phyloP scores from a whole-genome alignment of 2,329 filamentous ascomycete genomes.

The Phoma sp. region DNA sequence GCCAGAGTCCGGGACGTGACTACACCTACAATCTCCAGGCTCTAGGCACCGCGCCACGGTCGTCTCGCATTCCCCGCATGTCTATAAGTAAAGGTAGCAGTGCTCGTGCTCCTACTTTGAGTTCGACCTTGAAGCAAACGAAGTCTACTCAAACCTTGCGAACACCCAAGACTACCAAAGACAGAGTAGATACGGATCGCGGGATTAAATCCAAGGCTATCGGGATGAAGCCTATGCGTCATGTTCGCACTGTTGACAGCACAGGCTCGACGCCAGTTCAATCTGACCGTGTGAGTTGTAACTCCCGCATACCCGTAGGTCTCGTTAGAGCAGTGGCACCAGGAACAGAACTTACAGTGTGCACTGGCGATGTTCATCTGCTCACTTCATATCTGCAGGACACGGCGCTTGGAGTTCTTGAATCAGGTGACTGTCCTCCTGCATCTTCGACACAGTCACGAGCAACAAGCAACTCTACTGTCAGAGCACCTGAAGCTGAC shows the following conservation, averaged over 20 bases:
- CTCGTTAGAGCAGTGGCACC: background rate
- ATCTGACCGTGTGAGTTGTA: background rate
- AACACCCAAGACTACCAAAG: background rate
- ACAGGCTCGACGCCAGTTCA: conserved; percentile 28
- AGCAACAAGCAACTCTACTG: conserved; percentile 26
- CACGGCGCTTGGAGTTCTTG: background rate
- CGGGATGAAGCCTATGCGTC: conserved; percentile 11
- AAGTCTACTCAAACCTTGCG: conserved; percentile 21
- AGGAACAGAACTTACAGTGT: background rate
- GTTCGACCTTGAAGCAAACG: conserved; percentile 25
- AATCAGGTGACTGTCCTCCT: background rate
- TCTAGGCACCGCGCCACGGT: conserved; percentile 15
- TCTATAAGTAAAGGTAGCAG: conserved; percentile 5
- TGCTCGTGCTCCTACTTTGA: conserved; percentile 16
- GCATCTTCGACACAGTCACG: conserved; percentile 1
- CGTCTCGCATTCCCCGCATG: conserved; percentile 40
- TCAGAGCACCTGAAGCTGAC: conserved; percentile 17
- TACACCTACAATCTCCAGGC: background rate
- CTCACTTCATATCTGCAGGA: background rate
- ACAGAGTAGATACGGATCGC: background rate
- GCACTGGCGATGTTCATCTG: background rate
- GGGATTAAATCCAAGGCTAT: background rate
- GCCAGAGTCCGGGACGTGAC: background rate
- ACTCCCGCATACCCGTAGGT: background rate
- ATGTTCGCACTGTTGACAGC: conserved; percentile 34